phyloP scores from a whole-genome alignment of 495 filamentous ascomycete genomes.

The Massariosphaeria phaeospora region DNA sequence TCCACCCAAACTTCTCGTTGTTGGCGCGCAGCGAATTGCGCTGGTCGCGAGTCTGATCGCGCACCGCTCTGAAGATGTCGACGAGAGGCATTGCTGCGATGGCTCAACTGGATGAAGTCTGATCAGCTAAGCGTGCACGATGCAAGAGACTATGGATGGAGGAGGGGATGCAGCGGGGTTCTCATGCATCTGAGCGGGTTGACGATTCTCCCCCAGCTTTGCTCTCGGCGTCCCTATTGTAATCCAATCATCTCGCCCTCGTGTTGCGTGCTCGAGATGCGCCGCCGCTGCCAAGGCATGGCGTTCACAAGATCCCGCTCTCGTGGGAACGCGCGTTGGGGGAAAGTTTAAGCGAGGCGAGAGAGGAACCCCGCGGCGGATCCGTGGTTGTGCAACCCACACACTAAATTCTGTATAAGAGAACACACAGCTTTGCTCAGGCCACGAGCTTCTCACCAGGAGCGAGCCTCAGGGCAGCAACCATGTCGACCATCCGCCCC shows the following conservation, averaged over 20 bases:
- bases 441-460: background rate
- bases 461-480: background rate
- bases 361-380: too few relatives aligned
- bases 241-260: conserved; percentile 1
- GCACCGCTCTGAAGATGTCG: conserved; percentile 28
- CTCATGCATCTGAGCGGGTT: too few relatives aligned
- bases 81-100: conserved; percentile 27
- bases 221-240: background rate
- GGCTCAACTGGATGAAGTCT: too few relatives aligned
- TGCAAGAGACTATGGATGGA: too few relatives aligned
- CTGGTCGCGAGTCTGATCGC: conserved; percentile 24
- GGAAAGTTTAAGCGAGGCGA: background rate
- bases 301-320: too few relatives aligned
- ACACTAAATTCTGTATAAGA: background rate
- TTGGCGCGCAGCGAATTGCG: conserved; percentile 21
- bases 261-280: conserved; percentile 3
- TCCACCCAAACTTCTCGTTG: conserved; percentile 12
- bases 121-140: too few relatives aligned
- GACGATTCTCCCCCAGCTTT: too few relatives aligned
- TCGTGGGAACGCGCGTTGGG: background rate
- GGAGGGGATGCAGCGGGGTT: background rate
- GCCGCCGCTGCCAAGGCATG: conserved; percentile 1
- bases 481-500: conserved; percentile 64
- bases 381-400: too few relatives aligned
- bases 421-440: too few relatives aligned